A percentile compares a stretch with the other conserved stretches of the same genome.
Conservation (phyloP, 345 rosid species). For the Linum lewisii region DNA sequence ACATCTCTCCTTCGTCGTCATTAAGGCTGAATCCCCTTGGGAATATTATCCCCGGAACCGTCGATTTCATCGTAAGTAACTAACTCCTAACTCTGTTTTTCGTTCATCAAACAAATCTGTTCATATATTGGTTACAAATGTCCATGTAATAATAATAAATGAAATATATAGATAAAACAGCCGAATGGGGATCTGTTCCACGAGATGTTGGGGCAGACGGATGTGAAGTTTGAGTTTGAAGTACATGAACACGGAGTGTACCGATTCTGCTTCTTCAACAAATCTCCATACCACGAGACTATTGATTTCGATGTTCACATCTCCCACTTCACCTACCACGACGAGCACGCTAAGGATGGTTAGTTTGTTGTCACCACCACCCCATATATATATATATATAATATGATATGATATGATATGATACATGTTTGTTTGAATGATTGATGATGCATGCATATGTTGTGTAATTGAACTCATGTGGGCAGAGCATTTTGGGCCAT, state of each 20-base stretch:
- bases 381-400: conserved; percentile 15
- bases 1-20: conserved; percentile 54
- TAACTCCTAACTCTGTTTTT: not conserved
- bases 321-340: conserved; percentile 48
- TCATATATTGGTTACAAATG: too few relatives aligned
- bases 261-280: conserved; percentile 61
- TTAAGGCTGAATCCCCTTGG: conserved; percentile 50
- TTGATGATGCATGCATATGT: too few relatives aligned
- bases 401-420: too few relatives aligned
- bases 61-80: conserved; percentile 53
- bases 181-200: conserved; percentile 47
- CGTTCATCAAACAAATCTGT: too few relatives aligned
- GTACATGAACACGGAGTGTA: conserved; percentile 52
- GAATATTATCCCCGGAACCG: conserved; percentile 39
- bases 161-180: conserved; percentile 42
- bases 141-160: too few relatives aligned
- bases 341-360: conserved; percentile 78
- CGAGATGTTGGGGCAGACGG: conserved; percentile 46
- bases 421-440: too few relatives aligned
- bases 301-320: conserved; percentile 62
- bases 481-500: conserved; percentile 53
- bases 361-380: not conserved
- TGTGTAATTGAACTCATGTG: too few relatives aligned
- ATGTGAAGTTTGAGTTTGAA: conserved; percentile 54
- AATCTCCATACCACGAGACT: conserved; percentile 63